Evolutionary conservation across 352 stramenopile genomes (phyloP).

Genomic region (Globisporangium apiculatum): DNA sequence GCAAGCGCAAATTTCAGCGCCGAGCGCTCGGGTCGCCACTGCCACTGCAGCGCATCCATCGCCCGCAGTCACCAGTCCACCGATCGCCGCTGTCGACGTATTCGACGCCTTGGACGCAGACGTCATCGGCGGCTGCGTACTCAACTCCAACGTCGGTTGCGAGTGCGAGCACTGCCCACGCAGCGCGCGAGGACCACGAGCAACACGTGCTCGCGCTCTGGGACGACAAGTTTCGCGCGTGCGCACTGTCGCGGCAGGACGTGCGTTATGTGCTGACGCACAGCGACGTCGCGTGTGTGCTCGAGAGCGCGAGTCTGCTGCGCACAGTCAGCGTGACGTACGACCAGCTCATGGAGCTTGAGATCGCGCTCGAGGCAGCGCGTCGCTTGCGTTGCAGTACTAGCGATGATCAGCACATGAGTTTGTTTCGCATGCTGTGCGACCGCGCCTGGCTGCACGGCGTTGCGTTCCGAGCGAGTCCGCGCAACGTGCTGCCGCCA

Average conservation of each 20-base stretch:
- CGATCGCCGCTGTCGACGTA: conserved; percentile 1
- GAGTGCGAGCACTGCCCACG: background rate
- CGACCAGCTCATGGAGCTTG: conserved; percentile 51
- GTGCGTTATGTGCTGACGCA: conserved; percentile 37
- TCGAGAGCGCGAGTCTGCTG: conserved; percentile 42
- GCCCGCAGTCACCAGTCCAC: background rate
- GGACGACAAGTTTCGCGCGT: conserved; percentile 47
- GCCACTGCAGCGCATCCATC: background rate
- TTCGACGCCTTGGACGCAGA: background rate
- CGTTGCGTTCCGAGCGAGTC: conserved; percentile 11
- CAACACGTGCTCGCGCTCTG: conserved; percentile 29
- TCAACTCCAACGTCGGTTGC: too few species aligned
- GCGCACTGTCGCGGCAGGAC: conserved; percentile 29
- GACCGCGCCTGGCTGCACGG: conserved; percentile 18
- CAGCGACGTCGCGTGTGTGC: conserved; percentile 23
- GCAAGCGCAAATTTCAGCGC: background rate
- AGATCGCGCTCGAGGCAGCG: conserved; percentile 23
- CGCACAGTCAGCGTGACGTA: conserved; percentile 20
- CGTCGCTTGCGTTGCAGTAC: too few species aligned
- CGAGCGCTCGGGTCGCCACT: background rate
- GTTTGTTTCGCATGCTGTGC: conserved; percentile 2
- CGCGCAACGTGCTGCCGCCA: background rate
- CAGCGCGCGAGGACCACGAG: conserved; percentile 1
- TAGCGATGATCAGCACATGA: too few species aligned
- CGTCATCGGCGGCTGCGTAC: background rate